Evolutionary conservation across 768 basidiomycete species (phyloP), one percentile per base, ranked within the genome.

Genomic region (Collybiopsis luxurians): DNA sequence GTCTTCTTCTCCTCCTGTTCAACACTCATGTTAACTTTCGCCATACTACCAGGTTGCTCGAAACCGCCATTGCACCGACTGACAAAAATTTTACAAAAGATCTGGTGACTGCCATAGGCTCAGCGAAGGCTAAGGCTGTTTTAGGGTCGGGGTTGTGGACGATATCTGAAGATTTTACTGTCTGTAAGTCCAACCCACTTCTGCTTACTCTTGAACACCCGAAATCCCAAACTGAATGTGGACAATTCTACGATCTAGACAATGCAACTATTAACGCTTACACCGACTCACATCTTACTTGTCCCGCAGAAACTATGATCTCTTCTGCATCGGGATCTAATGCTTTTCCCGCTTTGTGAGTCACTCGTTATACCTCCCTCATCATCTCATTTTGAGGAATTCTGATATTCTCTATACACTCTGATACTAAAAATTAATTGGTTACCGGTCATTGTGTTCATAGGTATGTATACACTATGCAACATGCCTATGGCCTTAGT

Each of bases 381-480:
- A 34, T 7, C 19, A 5, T 9, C 21, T 10, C 15, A 23, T 34
- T 40, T 6, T 9, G 40, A 6, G 31, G 31, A 34, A 5, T 11
- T 34, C 31, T 34, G 31, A 34, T 34, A 13, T n/a, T n/a, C n/a
- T n/a, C n/a, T n/a, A n/a, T n/a, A n/a, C n/a, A n/a, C n/a, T n/a
- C 30, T 34, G 31, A 34, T 13, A 10, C 39, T 21, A 4, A 30
- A 30, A 15, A 50, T 9, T 15, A 24, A n/a, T n/a, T n/a, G n/a
- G n/a, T n/a, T n/a, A n/a, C n/a, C n/a, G n/a, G n/a, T n/a, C n/a
- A n/a, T 10, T n/a, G 23, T 17, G n/a, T 38, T 23, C 13, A 17
- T n/a, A 63, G 62, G 24, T 59, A 61, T 30, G 53, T 63, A 0
- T 63, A 63, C 55, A 44, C 49, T 17, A 59, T 59, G 57, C 57